Evolutionary conservation across 1,284 basidiomycete species (phyloP), one percentile per base, ranked within the genome.

Genomic region (Cutaneotrichosporon sp.): DNA sequence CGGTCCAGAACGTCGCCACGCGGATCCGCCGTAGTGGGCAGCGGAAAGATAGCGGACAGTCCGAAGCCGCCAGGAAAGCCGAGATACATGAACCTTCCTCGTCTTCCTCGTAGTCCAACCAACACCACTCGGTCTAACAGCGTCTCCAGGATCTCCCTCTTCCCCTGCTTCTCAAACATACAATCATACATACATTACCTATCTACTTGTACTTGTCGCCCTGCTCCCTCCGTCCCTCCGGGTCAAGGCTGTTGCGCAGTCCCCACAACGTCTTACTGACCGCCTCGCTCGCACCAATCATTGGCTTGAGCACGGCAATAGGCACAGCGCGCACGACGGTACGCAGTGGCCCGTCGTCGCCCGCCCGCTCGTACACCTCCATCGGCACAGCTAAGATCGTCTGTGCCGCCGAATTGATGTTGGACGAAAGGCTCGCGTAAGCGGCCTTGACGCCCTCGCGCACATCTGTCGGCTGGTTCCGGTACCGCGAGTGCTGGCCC

Each of bases 311-410:
- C 4, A 99, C 91, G 0, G 96, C 96, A 65, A 99, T 96, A 0
- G 96, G 96, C 21, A 99, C 92, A 26, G 96, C 96, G 52, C 94
- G 88, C 58, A 98, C 90, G 18, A 99, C 93, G 22, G 95, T 90
- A 63, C 88, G 89, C 52, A 95, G 89, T 49, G 93, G 88, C 2
- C 93, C 93, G 84, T 94, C 90, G 60, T 88, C 90, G 18, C 90
- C 90, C 14, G 90, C 90, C 65, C 90, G 85, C 79, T 99, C 96
- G 73, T 98, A 97, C 18, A 97, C 93, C 78, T 99, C 97, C 94
- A 99, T 98, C 0, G 96, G 96, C 1, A 99, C 92, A 0, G 97
- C 96, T 34, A 99, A 85, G 69, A 99, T 99, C 0, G 97, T 99
- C 81, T 99, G 96, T 14, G 96, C 97, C 4, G 96, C 96, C 36